Evolutionary conservation across 176 grass and related monocot genomes (phyloP), one percentile per base, ranked within the genome.

Genomic region (Alloteropsis semialata): DNA sequence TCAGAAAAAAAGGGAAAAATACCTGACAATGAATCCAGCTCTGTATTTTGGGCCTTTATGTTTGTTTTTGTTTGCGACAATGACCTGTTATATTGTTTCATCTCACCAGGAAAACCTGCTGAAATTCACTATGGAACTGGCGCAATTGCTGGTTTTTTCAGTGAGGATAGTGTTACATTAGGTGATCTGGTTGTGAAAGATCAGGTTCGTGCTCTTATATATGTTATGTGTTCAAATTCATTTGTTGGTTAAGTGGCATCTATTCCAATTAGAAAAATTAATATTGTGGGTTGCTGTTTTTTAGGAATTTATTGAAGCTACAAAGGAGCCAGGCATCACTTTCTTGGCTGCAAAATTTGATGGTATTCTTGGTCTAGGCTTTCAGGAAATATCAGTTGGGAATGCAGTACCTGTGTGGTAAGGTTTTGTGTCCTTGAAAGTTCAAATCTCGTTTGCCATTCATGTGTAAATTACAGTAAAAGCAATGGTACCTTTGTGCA

Each of bases 311-410:
- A 97, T 97, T 92, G 95, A 97, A 86, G 92, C 95, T 64, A 93
- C 95, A 46, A 92, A 37, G 44, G 95, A 97, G 81, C 95, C 95
- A 49, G 46, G 95, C 80, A 10, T 97, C 55, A 94, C 95, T 70
- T 97, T 97, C 63, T 55, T 94, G 84, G 88, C 89, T 79, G 95
- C 95, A 5, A 94, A 94, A 70, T 97, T 97, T 27, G 92, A 97
- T 91, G 95, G 95, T n/a, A 97, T 97, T 78, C 92, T 97, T 75
- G 95, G 95, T 16, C 88, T 97, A 36, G 95, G 95, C 21, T 97
- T 97, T 69, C 54, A 97, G 65, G 95, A 97, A 90, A 97, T 97
- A 45, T 97, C 95, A 5, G 95, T 97, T 86, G 95, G 92, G 51
- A 85, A 93, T 43, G 84, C 92, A 30, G 81, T 79, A 45, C 95